Evolutionary conservation across 805 yeast species (phyloP), one percentile per base, ranked within the genome.

Genomic region (Ogataea dorogensis): DNA sequence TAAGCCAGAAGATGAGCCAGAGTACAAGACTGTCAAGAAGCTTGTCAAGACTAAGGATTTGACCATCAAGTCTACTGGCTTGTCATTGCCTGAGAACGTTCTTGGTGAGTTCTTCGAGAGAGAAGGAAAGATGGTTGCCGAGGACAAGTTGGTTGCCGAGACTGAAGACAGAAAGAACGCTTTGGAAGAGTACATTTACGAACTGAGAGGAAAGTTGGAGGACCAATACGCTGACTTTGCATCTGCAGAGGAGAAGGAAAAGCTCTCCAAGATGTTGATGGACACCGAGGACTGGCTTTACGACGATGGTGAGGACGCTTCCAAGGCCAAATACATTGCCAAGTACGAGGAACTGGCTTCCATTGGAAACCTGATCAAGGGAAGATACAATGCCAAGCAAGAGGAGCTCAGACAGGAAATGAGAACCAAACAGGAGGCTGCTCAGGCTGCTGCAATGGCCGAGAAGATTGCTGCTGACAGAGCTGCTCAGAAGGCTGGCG

Each of bases 141-240:
- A 82, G 60, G 99, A 93, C 69, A 93, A 89, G 73, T 81, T 91
- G 55, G 97, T 93, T 50, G 94, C 94, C 51, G 98, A 93, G 71
- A 93, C 98, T 50, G 98, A 93, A 75, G 97, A 93, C 71, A 87
- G 88, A 68, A 93, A 93, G 83, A 93, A 93, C 66, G 93, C 96
- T 49, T 75, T 93, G 46, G 98, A 93, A 75, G 99, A 93, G 75
- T 93, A 93, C 76, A 93, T 93, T 59, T 93, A 93, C 71, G 95
- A 87, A 57, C 79, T 91, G 68, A 85, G 98, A 72, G 95, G 95
- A 64, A 93, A 93, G 73, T 75, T 93, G 59, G 98, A 89, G 43
- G 98, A 88, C 39, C 81, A 80, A 55, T 91, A 91, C 64, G 75
- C 85, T 51, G 80, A 73, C 54, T 93, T 89, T 62, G 96, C 97